phyloP scores from a whole-genome alignment of 176 grass and related monocot genomes.

The Cenchrus fungigraminus region DNA sequence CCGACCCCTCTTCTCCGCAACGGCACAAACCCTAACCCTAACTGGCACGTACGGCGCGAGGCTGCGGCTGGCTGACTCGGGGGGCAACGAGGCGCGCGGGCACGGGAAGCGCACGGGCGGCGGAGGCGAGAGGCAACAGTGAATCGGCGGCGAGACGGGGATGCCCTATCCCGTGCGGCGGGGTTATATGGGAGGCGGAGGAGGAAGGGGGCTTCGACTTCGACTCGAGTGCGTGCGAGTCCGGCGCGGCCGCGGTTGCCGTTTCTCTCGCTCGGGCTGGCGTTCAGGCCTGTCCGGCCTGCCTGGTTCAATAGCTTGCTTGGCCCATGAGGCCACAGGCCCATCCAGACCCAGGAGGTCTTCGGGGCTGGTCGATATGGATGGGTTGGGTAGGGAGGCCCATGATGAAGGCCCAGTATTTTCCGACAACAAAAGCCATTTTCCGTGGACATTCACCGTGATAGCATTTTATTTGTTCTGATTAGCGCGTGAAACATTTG shows the following conservation, averaged over 20 bases:
- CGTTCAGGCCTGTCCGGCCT: background rate
- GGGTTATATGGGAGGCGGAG: constrained; percentile 38
- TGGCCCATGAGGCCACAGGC: background rate
- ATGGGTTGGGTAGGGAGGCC: no score
- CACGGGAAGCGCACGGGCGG: background rate
- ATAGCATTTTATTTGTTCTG: no score
- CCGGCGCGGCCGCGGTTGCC: background rate
- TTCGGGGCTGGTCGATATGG: no score
- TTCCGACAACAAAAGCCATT: no score
- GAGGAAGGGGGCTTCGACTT: background rate
- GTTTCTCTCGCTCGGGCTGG: background rate
- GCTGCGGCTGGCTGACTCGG: background rate
- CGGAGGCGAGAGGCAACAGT: background rate
- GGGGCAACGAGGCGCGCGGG: background rate
- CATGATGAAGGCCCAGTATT: no score
- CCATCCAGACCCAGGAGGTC: no score
- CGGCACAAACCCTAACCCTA: constrained; percentile 61
- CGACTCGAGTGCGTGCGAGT: background rate
- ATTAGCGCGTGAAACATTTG: no score
- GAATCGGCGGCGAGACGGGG: constrained; percentile 5
- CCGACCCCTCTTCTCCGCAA: no score
- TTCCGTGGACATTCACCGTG: no score
- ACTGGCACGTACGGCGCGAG: background rate
- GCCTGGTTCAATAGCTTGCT: no score
- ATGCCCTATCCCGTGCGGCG: constrained; percentile 25